Conservation (phyloP, 768 basidiomycete species). For the Hypsizygus marmoreus region DNA sequence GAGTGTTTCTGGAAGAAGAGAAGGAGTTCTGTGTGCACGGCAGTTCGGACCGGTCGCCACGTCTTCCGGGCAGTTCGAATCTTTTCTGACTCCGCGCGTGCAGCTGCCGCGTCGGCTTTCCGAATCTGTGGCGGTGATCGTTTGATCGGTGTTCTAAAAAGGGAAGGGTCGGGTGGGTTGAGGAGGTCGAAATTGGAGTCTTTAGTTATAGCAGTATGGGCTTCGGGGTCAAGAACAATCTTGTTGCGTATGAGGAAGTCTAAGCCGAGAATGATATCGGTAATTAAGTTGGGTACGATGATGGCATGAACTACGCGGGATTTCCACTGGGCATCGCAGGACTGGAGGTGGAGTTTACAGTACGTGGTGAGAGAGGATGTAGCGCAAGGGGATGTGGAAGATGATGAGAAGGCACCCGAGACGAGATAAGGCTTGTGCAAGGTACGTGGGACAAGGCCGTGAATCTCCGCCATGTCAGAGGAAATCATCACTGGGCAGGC, state of each 20-base stretch:
- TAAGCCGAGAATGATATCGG: conserved; percentile 1
- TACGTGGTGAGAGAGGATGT: not conserved
- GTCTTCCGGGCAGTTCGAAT: too few relatives aligned
- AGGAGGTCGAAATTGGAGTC: conserved; percentile 11
- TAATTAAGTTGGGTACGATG: not conserved
- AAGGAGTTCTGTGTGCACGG: not conserved
- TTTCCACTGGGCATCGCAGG: not conserved
- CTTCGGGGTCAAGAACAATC: not conserved
- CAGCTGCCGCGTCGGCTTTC: not conserved
- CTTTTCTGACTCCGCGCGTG: not conserved
- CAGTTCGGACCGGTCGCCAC: too few relatives aligned
- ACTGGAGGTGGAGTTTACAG: conserved; percentile 2
- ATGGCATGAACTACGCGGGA: conserved; percentile 3
- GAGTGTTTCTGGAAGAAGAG: not conserved
- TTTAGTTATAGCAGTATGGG: not conserved
- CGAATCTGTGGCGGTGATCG: not conserved
- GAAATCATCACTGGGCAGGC: not conserved
- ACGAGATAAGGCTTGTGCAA: not conserved
- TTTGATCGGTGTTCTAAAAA: not conserved
- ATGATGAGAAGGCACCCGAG: not conserved
- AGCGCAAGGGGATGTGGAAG: not conserved
- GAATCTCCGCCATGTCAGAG: not conserved
- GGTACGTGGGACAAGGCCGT: not conserved
- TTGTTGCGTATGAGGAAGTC: not conserved
- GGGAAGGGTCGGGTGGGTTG: conserved; percentile 7